Percentiles rank a stretch among this genome's conserved stretches.
Conservation (phyloP, 1,139 yeast genomes). For the Kodamaea ohmeri region DNA sequence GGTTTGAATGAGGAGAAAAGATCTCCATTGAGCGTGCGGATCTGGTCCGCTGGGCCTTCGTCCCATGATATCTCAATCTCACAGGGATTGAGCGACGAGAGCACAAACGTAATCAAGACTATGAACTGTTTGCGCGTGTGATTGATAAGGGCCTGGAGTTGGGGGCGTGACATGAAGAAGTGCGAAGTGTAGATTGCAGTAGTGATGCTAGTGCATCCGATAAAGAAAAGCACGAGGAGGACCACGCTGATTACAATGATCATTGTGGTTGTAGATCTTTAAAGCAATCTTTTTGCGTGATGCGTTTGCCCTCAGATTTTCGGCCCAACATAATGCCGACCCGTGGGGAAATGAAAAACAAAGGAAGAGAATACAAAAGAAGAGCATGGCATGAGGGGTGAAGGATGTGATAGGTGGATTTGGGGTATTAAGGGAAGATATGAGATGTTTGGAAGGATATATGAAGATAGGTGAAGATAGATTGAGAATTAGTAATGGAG, state of each 20-base stretch:
- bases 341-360: not conserved
- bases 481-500: no score
- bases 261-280: conserved; percentile 2
- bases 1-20: conserved; percentile 37
- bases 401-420: no score
- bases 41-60: conserved; percentile 18
- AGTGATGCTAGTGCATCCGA: conserved; percentile 46
- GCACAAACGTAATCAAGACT: conserved; percentile 42
- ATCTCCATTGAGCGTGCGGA: conserved; percentile 23
- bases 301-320: conserved; percentile 1
- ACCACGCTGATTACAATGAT: conserved; percentile 26
- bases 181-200: conserved; percentile 41
- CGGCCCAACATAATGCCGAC: not conserved
- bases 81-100: conserved; percentile 43
- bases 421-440: no score
- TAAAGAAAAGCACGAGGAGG: conserved; percentile 34
- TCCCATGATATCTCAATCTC: conserved; percentile 43
- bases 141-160: conserved; percentile 37
- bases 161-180: conserved; percentile 22
- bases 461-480: no score
- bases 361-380: not conserved
- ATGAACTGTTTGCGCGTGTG: conserved; percentile 53
- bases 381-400: no score
- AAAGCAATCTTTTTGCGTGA: conserved; percentile 2
- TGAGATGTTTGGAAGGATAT: no score